Conservation (phyloP, 2,329 filamentous ascomycete genomes). For the Sarocladiaceae sp. region DNA sequence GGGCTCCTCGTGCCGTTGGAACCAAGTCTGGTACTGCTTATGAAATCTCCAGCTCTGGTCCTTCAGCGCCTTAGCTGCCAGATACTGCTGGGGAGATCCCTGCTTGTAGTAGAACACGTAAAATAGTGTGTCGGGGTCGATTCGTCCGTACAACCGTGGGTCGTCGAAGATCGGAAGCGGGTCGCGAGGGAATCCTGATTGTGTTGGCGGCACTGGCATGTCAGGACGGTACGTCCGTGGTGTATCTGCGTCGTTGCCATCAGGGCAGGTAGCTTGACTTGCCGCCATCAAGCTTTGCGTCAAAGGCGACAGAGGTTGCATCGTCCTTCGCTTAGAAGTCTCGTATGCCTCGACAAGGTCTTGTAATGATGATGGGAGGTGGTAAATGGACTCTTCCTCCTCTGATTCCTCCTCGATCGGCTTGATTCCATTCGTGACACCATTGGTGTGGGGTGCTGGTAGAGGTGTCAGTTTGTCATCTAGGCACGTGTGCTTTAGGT, state of each 20-base stretch:
- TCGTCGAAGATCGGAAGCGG: slow-evolving; percentile 91
- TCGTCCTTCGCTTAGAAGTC: slow-evolving; percentile 66
- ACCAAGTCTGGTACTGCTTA: slow-evolving; percentile 99
- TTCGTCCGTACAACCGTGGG: slow-evolving; percentile 77
- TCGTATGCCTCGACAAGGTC: slow-evolving; percentile 92
- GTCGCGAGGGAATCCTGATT: slow-evolving; percentile 85
- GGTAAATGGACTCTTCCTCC: slow-evolving; percentile 79
- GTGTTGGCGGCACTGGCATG: slow-evolving; percentile 70
- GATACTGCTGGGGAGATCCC: slow-evolving; percentile 89
- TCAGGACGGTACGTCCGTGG: slow-evolving; percentile 82
- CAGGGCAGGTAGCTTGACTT: slow-evolving; percentile 70
- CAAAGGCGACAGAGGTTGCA: slow-evolving; percentile 57
- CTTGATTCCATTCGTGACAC: slow-evolving; percentile 48
- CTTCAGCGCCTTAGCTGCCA: slow-evolving; percentile 95
- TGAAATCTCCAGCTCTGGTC: slow-evolving; percentile 98
- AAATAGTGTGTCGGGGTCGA: slow-evolving; percentile 94
- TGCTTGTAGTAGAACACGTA: slow-evolving; percentile 99
- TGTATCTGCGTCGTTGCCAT: slow-evolving; percentile 73
- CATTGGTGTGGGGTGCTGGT: slow-evolving; percentile 43
- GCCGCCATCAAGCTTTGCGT: slow-evolving; percentile 71
- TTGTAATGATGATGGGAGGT: slow-evolving; percentile 81
- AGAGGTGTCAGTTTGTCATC: slow-evolving; percentile 14
- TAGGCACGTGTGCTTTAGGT: slow-evolving; percentile 10
- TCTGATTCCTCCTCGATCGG: slow-evolving; percentile 37
- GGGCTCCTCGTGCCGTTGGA: slow-evolving; percentile 95